Evolutionary conservation across 176 grass and related monocot genomes (phyloP).

Genomic region (Saccharum officinarum): DNA sequence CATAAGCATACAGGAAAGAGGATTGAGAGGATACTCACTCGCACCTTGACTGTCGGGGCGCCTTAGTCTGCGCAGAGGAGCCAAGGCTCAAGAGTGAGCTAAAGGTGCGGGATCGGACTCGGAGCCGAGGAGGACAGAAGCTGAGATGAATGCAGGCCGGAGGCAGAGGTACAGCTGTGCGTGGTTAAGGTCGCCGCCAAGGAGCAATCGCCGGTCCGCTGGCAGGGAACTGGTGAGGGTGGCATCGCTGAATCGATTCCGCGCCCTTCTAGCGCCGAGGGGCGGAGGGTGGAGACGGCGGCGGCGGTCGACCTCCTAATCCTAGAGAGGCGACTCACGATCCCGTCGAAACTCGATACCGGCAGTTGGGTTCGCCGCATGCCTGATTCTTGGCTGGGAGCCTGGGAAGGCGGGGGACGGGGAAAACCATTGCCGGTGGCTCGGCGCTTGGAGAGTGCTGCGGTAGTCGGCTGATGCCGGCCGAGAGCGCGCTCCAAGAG

Average conservation of each 20-base stretch:
- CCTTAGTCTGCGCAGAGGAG: not conserved
- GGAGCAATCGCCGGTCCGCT: not conserved
- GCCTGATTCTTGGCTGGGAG: too few relatives aligned
- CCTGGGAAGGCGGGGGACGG: too few relatives aligned
- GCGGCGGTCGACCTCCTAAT: not conserved
- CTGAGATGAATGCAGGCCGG: not conserved
- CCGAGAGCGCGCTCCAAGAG: too few relatives aligned
- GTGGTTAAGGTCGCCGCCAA: not conserved
- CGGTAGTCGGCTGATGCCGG: too few relatives aligned
- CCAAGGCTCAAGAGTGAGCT: not conserved
- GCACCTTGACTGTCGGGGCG: not conserved
- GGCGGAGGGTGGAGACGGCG: not conserved
- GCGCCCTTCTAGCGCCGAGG: not conserved
- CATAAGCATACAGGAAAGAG: not conserved
- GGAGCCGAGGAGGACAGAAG: not conserved
- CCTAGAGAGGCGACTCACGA: not conserved
- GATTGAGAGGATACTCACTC: not conserved
- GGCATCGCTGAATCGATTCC: not conserved
- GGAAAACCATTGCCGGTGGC: too few relatives aligned
- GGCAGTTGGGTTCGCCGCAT: not conserved
- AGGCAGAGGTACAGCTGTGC: not conserved
- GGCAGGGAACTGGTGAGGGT: not conserved
- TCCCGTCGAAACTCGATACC: not conserved
- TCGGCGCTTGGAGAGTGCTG: too few relatives aligned
- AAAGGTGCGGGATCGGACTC: not conserved